phyloP scores from a whole-genome alignment of 371 early-diverging fungal species.

The Cokeromyces recurvatus region DNA sequence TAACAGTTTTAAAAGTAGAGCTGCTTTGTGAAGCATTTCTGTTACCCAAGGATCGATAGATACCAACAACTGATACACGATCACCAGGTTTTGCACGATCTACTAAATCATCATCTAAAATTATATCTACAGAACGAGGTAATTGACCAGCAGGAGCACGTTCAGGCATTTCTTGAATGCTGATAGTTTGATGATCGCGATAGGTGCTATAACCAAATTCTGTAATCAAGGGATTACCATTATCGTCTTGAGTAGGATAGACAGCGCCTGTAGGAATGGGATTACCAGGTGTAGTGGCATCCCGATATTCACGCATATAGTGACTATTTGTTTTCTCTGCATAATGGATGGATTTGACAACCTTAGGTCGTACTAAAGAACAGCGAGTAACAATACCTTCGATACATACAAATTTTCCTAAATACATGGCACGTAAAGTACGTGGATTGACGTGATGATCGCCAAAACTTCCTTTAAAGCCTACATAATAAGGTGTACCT shows the following conservation, averaged over 20 bases:
- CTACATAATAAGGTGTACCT: slow-evolving; percentile 65
- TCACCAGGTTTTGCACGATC: slow-evolving; percentile 99
- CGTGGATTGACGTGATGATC: slow-evolving; percentile 89
- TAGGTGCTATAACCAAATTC: slow-evolving; percentile 96
- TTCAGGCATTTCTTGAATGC: slow-evolving; percentile 99
- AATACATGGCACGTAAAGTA: slow-evolving; percentile 73
- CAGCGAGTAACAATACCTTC: slow-evolving; percentile 99
- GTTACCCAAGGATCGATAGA: slow-evolving; percentile 87
- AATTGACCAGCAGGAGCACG: slow-evolving; percentile 97
- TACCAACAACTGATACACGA: slow-evolving; percentile 94
- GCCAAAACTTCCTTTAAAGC: slow-evolving; percentile 95
- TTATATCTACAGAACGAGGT: slow-evolving; percentile 96
- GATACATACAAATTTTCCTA: slow-evolving; percentile 92
- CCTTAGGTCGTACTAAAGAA: slow-evolving; percentile 97
- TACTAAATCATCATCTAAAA: slow-evolving; percentile 96
- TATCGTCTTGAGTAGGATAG: slow-evolving; percentile 90
- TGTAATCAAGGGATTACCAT: slow-evolving; percentile 86
- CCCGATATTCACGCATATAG: slow-evolving; percentile 87
- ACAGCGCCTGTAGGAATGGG: slow-evolving; percentile 66
- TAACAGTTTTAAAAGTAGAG: slow-evolving; percentile 86
- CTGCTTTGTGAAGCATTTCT: slow-evolving; percentile 72
- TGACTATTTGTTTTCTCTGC: slow-evolving; percentile 81
- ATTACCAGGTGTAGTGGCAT: slow-evolving; percentile 60
- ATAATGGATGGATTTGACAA: slow-evolving; percentile 93
- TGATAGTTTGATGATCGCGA: slow-evolving; percentile 94